A percentile compares a stretch with the other conserved stretches of the same genome.
Evolutionary conservation across 768 basidiomycete genomes (phyloP).

Genomic region (Xanthoconium stramineum): DNA sequence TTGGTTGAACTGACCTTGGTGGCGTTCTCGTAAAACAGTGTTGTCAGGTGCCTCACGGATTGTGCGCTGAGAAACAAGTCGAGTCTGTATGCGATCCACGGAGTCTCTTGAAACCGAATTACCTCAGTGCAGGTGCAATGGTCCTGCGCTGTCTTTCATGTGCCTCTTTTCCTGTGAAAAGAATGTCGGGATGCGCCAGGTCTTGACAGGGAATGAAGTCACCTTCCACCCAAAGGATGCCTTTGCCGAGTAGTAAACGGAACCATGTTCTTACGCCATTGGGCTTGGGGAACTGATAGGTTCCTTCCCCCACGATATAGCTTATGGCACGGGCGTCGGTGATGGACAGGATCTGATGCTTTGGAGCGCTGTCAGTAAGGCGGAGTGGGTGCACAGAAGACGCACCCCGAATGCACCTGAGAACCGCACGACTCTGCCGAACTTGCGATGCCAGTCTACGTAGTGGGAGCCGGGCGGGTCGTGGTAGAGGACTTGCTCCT

Average conservation of each 20-base stretch:
- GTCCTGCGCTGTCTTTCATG: slow-evolving; percentile 54
- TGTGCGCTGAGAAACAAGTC: slow-evolving; percentile 38
- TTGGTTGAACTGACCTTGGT: slow-evolving; percentile 27
- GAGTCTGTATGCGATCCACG: not conserved
- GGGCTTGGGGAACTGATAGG: slow-evolving; percentile 61
- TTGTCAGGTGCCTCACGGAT: slow-evolving; percentile 48
- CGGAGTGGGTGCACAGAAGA: slow-evolving; percentile 2
- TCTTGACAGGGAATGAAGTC: slow-evolving; percentile 2
- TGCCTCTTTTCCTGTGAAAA: slow-evolving; percentile 44
- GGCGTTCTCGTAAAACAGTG: slow-evolving; percentile 56
- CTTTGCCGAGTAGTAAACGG: slow-evolving; percentile 55
- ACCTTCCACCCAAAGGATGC: slow-evolving; percentile 69
- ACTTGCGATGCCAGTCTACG: slow-evolving; percentile 48
- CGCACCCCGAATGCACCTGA: slow-evolving; percentile 55
- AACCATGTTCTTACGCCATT: slow-evolving; percentile 64
- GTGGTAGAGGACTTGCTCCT: slow-evolving; percentile 56
- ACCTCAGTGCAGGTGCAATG: slow-evolving; percentile 60
- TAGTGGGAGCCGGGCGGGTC: slow-evolving; percentile 50
- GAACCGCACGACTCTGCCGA: slow-evolving; percentile 54
- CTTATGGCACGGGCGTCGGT: slow-evolving; percentile 51
- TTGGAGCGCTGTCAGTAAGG: slow-evolving; percentile 10
- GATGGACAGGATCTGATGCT: slow-evolving; percentile 59
- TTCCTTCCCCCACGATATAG: slow-evolving; percentile 52
- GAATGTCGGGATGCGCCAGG: not conserved
- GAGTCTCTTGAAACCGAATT: slow-evolving; percentile 3